A percentile compares a stretch with the other conserved stretches of the same genome.
These are phyloP conservation scores for Globisporangium acanthophoron DNA, from an alignment of 352 stramenopile species.

Conservation along the genomic window DNA sequence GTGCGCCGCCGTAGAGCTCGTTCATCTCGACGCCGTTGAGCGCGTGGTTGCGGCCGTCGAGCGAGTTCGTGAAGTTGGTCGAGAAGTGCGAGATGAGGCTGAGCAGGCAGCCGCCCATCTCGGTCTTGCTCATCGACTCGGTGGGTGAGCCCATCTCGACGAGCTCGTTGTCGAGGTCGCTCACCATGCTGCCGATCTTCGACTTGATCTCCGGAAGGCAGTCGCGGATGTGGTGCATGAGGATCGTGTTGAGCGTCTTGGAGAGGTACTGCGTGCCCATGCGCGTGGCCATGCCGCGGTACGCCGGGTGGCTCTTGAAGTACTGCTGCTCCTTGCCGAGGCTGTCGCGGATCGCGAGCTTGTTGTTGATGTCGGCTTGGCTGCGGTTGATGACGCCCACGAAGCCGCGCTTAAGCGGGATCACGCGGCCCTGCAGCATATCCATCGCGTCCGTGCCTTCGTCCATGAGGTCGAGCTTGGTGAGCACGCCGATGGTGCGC, in stretches of 20 bases:
- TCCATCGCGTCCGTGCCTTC: constrained; percentile 97
- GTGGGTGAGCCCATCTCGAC: constrained; percentile 92
- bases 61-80: constrained; percentile 87
- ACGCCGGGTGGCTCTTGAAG: constrained; percentile 96
- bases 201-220: constrained; percentile 98
- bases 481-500: constrained; percentile 98
- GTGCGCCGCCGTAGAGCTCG: constrained; percentile 94
- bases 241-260: constrained; percentile 97
- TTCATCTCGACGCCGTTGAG: constrained; percentile 80
- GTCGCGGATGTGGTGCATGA: constrained; percentile 99
- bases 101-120: constrained; percentile 93
- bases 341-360: constrained; percentile 93
- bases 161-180: constrained; percentile 94
- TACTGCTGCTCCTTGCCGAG: constrained; percentile 95
- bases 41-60: constrained; percentile 82
- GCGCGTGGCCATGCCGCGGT: constrained; percentile 89
- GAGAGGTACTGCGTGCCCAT: constrained; percentile 96
- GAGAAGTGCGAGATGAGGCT: constrained; percentile 92
- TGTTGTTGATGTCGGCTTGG: constrained; percentile 97
- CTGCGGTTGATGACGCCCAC: constrained; percentile 98
- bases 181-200: constrained; percentile 94
- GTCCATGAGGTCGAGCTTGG: constrained; percentile 99
- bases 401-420: constrained; percentile 96
- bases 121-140: constrained; percentile 82
- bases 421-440: constrained; percentile 95